Percentiles rank a stretch among this genome's conserved stretches.
These are phyloP conservation scores for Auriscalpium orientale DNA, from an alignment of 768 basidiomycete species.

Conservation along the genomic window DNA sequence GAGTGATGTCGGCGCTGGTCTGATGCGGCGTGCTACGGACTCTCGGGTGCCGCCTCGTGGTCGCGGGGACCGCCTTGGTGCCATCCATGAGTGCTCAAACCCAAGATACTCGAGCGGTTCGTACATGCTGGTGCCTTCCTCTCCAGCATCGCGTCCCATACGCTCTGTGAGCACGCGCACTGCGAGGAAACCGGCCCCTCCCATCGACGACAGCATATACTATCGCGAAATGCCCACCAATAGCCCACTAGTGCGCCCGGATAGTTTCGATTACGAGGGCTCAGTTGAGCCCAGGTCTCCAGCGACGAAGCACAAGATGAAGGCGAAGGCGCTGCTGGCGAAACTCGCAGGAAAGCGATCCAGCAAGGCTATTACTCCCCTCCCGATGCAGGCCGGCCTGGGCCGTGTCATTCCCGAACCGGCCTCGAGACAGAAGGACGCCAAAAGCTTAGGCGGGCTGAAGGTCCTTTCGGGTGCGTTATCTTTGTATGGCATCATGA, in stretches of 20 bases:
- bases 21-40: neutral
- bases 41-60: neutral
- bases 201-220: neutral
- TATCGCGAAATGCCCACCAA: neutral
- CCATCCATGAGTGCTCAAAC: neutral
- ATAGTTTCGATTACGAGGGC: neutral
- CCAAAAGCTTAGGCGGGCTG: neutral
- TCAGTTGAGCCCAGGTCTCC: too few relatives aligned
- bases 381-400: neutral
- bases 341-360: neutral
- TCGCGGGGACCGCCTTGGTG: neutral
- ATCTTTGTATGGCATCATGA: neutral
- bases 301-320: too few relatives aligned
- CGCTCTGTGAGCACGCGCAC: neutral
- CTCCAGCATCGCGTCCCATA: neutral
- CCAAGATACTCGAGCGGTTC: too few relatives aligned
- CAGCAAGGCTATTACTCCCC: neutral
- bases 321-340: too few relatives aligned
- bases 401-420: too few relatives aligned
- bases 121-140: neutral
- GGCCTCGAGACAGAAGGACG: too few relatives aligned
- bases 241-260: neutral
- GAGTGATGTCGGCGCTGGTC: neutral
- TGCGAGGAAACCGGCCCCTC: neutral
- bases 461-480: neutral